A percentile compares a stretch with the other conserved stretches of the same genome.
phyloP scores from a whole-genome alignment of 805 yeast species.

The Starmerella asiatica region DNA sequence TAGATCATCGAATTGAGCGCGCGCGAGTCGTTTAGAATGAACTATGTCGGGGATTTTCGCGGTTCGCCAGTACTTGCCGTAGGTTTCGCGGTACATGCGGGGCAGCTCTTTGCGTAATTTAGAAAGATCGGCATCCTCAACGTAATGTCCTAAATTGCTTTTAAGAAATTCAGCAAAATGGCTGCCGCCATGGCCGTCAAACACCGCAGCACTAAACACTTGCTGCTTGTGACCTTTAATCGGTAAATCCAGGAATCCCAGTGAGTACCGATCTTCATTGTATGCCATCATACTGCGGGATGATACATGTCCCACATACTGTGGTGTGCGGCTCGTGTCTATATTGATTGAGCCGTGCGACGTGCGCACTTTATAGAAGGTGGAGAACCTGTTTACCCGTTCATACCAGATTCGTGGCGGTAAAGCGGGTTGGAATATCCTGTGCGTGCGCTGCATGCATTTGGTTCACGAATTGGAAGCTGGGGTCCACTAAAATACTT shows the following conservation, averaged over 20 bases:
- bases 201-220: conserved; percentile 60
- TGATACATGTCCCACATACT: conserved; percentile 64
- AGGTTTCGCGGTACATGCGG: conserved; percentile 40
- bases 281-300: conserved; percentile 60
- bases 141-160: conserved; percentile 38
- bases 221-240: conserved; percentile 20
- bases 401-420: no score
- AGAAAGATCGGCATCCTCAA: conserved; percentile 33
- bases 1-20: conserved; percentile 39
- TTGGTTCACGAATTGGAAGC: no score
- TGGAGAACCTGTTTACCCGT: conserved; percentile 7
- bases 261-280: conserved; percentile 73
- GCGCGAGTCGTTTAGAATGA: conserved; percentile 32
- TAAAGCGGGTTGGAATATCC: no score
- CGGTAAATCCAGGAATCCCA: conserved; percentile 40
- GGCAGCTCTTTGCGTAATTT: conserved; percentile 35
- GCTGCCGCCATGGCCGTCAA: conserved; percentile 92
- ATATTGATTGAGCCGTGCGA: conserved; percentile 32
- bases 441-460: no score
- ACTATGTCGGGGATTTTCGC: neutral
- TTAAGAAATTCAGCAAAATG: conserved; percentile 54
- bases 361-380: conserved; percentile 13
- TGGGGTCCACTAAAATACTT: no score
- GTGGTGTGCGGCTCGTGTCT: conserved; percentile 50
- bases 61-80: conserved; percentile 79